A percentile compares a stretch with the other conserved stretches of the same genome.
These are phyloP conservation scores for Persicaria maculosa DNA, from an alignment of 148 eudicot species.

Conservation along the genomic window DNA sequence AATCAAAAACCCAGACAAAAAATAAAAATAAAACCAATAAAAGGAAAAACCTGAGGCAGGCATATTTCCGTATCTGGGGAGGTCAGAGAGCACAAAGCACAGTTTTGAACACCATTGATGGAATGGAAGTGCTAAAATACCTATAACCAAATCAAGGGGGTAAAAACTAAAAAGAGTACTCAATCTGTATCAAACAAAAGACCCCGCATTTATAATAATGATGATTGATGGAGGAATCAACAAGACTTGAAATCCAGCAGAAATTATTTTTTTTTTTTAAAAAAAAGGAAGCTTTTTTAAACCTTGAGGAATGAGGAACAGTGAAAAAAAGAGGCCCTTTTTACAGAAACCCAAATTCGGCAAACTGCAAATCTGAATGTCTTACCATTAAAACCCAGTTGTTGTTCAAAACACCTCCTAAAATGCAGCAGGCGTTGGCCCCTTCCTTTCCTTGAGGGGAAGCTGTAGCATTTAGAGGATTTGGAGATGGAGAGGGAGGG, in stretches of 20 bases:
- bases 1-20: neutral
- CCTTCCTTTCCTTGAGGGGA: conserved; percentile 1
- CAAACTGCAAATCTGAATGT: neutral
- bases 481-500: neutral
- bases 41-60: conserved; percentile 3
- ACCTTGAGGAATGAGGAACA: neutral
- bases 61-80: conserved; percentile 8
- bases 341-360: neutral
- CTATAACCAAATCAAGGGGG: neutral
- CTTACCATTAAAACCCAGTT: conserved; percentile 11
- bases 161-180: neutral
- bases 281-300: neutral
- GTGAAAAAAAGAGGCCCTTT: conserved; percentile 5
- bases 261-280: neutral
- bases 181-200: neutral
- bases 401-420: neutral
- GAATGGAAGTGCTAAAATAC: conserved; percentile 5
- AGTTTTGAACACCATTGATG: neutral
- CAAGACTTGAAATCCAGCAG: neutral
- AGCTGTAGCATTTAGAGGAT: neutral
- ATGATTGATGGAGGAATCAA: neutral
- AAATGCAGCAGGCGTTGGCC: neutral
- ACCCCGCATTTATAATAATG: neutral
- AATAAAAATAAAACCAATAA: neutral
- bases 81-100: neutral